Percentiles rank a stretch among this genome's conserved stretches.
phyloP scores from a whole-genome alignment of 2,329 filamentous ascomycete species.

The Onygena corvina region DNA sequence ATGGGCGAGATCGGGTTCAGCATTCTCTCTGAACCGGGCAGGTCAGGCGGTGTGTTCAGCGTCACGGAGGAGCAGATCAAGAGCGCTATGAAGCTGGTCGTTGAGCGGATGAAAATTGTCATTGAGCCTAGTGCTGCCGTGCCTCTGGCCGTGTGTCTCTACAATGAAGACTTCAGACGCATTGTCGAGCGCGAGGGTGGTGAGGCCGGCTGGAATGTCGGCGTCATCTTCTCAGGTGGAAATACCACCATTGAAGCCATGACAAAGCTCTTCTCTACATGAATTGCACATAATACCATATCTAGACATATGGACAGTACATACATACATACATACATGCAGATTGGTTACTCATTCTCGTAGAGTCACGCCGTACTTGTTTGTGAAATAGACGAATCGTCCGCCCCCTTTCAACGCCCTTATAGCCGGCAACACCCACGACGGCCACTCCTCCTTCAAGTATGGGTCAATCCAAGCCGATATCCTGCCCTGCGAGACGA shows the following conservation, averaged over 20 bases:
- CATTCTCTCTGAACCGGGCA: constrained; percentile 58
- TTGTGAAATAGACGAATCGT: constrained; percentile 12
- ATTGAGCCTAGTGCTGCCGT: constrained; percentile 83
- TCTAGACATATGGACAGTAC: background rate
- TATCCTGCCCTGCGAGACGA: constrained; percentile 27
- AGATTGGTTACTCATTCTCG: background rate
- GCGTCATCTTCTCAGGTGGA: constrained; percentile 50
- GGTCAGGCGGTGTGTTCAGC: constrained; percentile 58
- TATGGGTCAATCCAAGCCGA: constrained; percentile 29
- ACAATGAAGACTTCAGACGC: constrained; percentile 67
- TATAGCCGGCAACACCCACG: constrained; percentile 7
- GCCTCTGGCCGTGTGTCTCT: constrained; percentile 69
- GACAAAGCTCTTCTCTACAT: constrained; percentile 38
- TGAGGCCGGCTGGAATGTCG: constrained; percentile 60
- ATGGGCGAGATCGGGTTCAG: constrained; percentile 65
- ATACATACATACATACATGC: background rate
- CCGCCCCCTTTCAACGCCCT: constrained; percentile 1
- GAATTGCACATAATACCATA: background rate
- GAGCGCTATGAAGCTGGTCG: constrained; percentile 60
- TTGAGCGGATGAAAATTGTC: constrained; percentile 81
- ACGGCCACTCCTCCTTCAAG: constrained; percentile 25
- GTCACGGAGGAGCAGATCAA: constrained; percentile 76
- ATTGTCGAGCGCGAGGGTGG: constrained; percentile 55
- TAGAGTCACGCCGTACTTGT: constrained; percentile 10
- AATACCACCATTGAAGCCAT: constrained; percentile 54